A percentile compares a stretch with the other conserved stretches of the same genome.
Evolutionary conservation across 176 grass and related monocot species (phyloP).

Genomic region (Oropetium thomaeum): DNA sequence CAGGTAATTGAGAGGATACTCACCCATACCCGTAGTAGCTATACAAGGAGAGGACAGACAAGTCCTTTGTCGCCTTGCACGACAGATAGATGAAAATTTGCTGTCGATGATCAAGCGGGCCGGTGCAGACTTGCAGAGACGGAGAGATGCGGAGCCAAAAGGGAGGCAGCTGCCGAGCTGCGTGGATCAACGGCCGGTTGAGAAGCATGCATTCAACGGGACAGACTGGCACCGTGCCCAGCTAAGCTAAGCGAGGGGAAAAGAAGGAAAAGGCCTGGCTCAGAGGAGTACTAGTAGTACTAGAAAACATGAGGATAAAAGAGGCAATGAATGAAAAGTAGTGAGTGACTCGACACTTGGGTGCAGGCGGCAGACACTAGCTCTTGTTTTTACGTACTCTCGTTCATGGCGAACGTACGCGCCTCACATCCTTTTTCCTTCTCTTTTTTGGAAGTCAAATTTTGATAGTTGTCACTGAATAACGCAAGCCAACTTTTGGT

Average conservation of each 20-base stretch:
- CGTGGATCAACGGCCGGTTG: neutral
- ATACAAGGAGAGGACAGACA: neutral
- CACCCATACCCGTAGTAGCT: too few species aligned
- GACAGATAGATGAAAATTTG: neutral
- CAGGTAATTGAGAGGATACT: too few species aligned
- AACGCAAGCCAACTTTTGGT: neutral
- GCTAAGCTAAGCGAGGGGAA: neutral
- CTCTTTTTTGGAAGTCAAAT: too few species aligned
- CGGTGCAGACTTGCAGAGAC: neutral
- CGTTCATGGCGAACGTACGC: neutral
- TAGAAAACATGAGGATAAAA: neutral
- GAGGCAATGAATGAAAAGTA: neutral
- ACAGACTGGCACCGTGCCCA: neutral
- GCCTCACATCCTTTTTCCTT: too few species aligned
- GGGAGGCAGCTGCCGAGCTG: neutral
- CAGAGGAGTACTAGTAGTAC: too few species aligned
- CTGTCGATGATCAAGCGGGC: neutral
- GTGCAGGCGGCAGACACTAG: neutral
- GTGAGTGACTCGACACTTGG: constrained; percentile 20
- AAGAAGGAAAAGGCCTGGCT: constrained; percentile 1
- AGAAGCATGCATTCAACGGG: neutral
- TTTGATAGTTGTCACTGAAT: constrained; percentile 12
- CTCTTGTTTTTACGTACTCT: neutral
- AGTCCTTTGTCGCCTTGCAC: neutral
- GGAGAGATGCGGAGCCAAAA: neutral